Conservation (phyloP, 345 rosid species). For the Populus euphratica region DNA sequence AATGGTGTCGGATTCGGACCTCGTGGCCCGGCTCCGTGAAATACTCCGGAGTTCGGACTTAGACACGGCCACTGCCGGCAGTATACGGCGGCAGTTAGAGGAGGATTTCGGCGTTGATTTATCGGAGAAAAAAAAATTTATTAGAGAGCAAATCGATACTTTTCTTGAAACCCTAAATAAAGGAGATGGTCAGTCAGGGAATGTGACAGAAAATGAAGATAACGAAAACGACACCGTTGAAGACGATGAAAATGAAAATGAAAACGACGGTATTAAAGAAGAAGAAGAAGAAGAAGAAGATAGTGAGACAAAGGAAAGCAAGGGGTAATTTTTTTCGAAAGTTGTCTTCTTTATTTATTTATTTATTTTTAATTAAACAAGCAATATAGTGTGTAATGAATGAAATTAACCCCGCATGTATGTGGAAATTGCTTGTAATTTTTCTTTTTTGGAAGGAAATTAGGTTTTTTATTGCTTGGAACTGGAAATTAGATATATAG, state of each 20-base stretch:
- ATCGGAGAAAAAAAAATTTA: conserved; percentile 51
- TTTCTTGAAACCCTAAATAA: conserved; percentile 45
- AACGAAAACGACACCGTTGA: conserved; percentile 27
- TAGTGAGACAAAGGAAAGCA: not conserved
- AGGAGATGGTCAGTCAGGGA: conserved; percentile 20
- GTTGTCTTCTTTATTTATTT: not conserved
- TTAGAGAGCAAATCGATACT: conserved; percentile 70
- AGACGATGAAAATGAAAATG: conserved; percentile 23
- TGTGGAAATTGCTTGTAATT: not conserved
- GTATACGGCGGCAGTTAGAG: conserved; percentile 69
- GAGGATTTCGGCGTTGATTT: conserved; percentile 58
- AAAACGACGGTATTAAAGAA: conserved; percentile 18
- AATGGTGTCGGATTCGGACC: conserved; percentile 72
- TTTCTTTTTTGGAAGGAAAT: not conserved
- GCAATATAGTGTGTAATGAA: not conserved
- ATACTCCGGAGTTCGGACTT: conserved; percentile 70
- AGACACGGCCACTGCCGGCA: conserved; percentile 63
- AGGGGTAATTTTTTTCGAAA: not conserved
- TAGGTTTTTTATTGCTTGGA: not conserved
- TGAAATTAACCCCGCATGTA: not conserved
- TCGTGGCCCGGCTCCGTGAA: conserved; percentile 65
- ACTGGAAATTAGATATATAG: not conserved
- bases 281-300: conserved; percentile 21
- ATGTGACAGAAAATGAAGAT: conserved; percentile 6
- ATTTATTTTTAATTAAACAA: not conserved